Evolutionary conservation across 805 yeast species (phyloP).

Genomic region (Candida methanosorbosa): DNA sequence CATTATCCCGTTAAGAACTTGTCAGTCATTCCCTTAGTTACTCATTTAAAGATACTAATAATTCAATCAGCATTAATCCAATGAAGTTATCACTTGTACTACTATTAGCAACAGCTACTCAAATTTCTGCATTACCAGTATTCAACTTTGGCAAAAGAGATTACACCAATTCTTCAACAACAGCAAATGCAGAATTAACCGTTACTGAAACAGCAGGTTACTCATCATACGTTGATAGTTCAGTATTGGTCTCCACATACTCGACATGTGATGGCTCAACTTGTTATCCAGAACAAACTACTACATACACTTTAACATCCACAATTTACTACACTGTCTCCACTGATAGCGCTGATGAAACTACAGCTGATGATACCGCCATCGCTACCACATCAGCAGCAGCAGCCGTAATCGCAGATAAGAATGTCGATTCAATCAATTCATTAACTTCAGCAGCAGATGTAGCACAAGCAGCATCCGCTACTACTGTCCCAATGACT

Average conservation of each 20-base stretch:
- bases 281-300: slow-evolving; percentile 5
- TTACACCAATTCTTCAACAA: slow-evolving; percentile 2
- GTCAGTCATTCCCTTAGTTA: neutral
- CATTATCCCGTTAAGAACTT: neutral
- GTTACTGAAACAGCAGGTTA: slow-evolving; percentile 1
- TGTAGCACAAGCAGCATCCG: slow-evolving; percentile 3
- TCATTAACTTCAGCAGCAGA: slow-evolving; percentile 3
- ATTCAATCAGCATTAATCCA: too few species aligned
- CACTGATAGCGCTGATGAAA: slow-evolving; percentile 5
- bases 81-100: neutral
- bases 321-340: slow-evolving; percentile 8
- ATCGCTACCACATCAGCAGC: slow-evolving; percentile 4
- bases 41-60: too few species aligned
- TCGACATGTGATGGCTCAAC: slow-evolving; percentile 1
- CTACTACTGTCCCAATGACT: slow-evolving; percentile 1
- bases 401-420: slow-evolving; percentile 2
- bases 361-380: slow-evolving; percentile 6
- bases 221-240: slow-evolving; percentile 1
- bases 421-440: neutral
- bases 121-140: neutral
- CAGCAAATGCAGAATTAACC: slow-evolving; percentile 5
- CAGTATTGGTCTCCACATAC: slow-evolving; percentile 1
- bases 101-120: neutral
- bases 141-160: slow-evolving; percentile 1
- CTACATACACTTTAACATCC: slow-evolving; percentile 10